Evolutionary conservation across 2,329 filamentous ascomycete genomes (phyloP), one percentile per base, ranked within the genome.

Genomic region (Kalaharituber pfeilii): DNA sequence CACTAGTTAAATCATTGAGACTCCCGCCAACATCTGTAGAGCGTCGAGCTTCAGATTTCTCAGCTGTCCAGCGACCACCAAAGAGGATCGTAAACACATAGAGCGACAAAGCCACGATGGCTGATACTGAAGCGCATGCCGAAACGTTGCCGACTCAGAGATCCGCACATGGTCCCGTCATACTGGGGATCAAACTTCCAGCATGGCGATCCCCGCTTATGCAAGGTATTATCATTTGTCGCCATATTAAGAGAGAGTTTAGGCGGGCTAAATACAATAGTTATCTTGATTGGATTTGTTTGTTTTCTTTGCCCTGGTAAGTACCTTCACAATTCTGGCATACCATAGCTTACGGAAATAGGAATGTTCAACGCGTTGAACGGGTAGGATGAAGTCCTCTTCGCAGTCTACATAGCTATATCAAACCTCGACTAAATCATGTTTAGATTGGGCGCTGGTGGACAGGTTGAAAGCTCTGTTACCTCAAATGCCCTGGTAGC

Each of bases 401-500:
- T n/a, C n/a, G n/a, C n/a, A n/a, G n/a, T n/a, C n/a, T n/a, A n/a
- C n/a, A n/a, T n/a, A n/a, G n/a, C n/a, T n/a, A n/a, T n/a, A n/a
- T n/a, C n/a, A n/a, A n/a, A n/a, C n/a, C n/a, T n/a, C n/a, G 11
- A 8, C 8, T 9, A 13, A 8, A 22, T 36, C 11, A 22, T 47
- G 15, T 47, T 5, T 22, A 25, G 42, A 11, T 25, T 50, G 25
- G 47, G 47, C 15, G 47, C 47, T 50, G 22, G 25, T 50, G 47
- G 47, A 26, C 47, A 50, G 15, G 42, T 60, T 33, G 60, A 62
- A 42, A 53, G 53, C 25, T 50, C 18, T 13, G 53, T 62, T n/a
- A 56, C 57, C 45, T 51, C 60, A 2, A 57, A 60, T 15, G 55
- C 67, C 59, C 67, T 66, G 53, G 71, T 68, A 9, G 73, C 73